phyloP scores from a whole-genome alignment of 768 basidiomycete species.

The Lentinula guzmanii region DNA sequence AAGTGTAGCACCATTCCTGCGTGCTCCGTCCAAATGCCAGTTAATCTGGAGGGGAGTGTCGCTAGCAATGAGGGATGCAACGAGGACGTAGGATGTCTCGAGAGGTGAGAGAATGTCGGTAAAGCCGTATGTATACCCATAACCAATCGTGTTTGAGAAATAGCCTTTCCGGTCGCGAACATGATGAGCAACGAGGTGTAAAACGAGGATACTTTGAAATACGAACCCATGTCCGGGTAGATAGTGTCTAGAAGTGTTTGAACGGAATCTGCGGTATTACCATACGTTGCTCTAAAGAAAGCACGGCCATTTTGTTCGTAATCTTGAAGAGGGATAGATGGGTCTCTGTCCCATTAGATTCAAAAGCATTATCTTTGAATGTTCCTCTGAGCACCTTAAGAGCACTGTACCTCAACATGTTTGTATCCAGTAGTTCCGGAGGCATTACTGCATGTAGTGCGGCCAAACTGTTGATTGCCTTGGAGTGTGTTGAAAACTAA shows the following conservation, averaged over 20 bases:
- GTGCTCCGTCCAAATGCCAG: constrained; percentile 62
- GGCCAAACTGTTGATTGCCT: constrained; percentile 56
- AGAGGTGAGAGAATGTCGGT: constrained; percentile 37
- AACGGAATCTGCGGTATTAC: constrained; percentile 44
- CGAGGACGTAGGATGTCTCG: constrained; percentile 56
- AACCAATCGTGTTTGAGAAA: constrained; percentile 48
- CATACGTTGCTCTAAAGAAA: constrained; percentile 47
- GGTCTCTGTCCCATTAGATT: constrained; percentile 25
- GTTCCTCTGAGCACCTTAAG: not conserved
- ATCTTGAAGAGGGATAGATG: constrained; percentile 34
- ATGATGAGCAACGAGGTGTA: not conserved
- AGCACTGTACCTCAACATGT: not conserved
- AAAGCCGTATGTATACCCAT: constrained; percentile 51
- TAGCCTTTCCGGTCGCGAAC: constrained; percentile 30
- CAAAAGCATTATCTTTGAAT: not conserved
- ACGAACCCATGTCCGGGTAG: constrained; percentile 62
- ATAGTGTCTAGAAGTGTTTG: constrained; percentile 40
- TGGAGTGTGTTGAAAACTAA: not conserved
- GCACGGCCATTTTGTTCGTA: constrained; percentile 33
- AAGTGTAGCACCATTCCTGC: constrained; percentile 45
- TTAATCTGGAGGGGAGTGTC: constrained; percentile 58
- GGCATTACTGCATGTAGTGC: constrained; percentile 48
- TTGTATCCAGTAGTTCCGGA: constrained; percentile 40
- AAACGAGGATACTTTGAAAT: not conserved
- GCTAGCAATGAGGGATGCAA: constrained; percentile 55